Base-by-base conservation (phyloP, 257 asterid species). In the Nicotiana noctiflora region DNA sequence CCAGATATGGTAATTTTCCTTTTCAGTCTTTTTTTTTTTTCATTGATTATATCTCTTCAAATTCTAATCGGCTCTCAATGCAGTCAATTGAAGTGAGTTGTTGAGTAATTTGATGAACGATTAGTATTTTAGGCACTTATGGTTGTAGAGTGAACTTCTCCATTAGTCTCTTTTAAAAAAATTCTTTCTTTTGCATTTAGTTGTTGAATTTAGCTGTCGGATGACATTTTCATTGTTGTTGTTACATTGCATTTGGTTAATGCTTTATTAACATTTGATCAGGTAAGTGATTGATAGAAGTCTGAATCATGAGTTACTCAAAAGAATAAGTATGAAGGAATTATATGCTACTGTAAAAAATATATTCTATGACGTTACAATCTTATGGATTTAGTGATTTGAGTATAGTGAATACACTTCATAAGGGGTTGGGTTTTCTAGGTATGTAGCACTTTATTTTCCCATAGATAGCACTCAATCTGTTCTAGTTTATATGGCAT, bases 1-100 rank as follows among this genome's bases (percentile, higher is more conserved):
- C 97, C 27, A 90, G 98, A 94, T 93, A 84, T 79, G 98, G 98
- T 94, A 89, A 66, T 5, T 63, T 51, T 76, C 44, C 55, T 31
- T 37, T 27, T 14, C 14, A 19, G 11, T 10, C 34, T 77, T 32
- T 56, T 8, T 40, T 77, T 32, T 56, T 8, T 40, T 46, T 70
- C 32, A 34, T 31, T 65, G 75, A 14, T 65, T 27, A 65, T 76
- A 12, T 5, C 6, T 60, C 57, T 60, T 23, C 19, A 14, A 15
- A 56, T 11, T 67, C 55, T 67, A 46, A 27, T 67, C 25, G 61
- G 62, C 11, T 3, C 4, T 56, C n/a, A 56, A 67, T 67, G 76
- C 14, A 31, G 21, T 11, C 15, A 18, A 34, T 14, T 67, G 52
- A 67, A 34, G 21, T 15, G 44, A 6, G 46, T 18, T 13, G 11